These are phyloP conservation scores for Gracilaria domingensis DNA, from an alignment of 23 red algal species.

Conservation along the genomic window DNA sequence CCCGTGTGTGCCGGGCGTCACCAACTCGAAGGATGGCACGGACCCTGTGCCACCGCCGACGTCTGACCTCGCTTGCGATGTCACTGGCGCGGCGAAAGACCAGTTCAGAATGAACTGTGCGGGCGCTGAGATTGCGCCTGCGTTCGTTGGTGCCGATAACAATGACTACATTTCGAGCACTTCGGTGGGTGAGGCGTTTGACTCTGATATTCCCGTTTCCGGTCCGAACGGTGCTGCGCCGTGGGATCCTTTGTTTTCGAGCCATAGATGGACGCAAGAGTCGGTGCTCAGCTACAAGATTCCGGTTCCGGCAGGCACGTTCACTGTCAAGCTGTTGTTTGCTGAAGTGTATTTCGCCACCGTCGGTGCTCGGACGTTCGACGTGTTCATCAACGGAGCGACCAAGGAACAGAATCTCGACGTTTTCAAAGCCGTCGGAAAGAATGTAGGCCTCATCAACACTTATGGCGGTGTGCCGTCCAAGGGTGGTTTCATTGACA, in stretches of 20 bases:
- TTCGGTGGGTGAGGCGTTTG: constrained; percentile 30
- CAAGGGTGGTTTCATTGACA: constrained; percentile 32
- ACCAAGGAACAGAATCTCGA: constrained; percentile 47
- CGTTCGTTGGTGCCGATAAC: constrained; percentile 63
- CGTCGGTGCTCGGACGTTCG: constrained; percentile 54
- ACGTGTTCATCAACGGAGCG: constrained; percentile 69
- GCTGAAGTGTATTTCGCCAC: constrained; percentile 61
- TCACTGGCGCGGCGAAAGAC: constrained; percentile 47
- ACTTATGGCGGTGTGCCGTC: constrained; percentile 38
- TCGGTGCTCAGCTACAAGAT: constrained; percentile 70
- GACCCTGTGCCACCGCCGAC: constrained; percentile 11
- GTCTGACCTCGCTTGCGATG: constrained; percentile 26
- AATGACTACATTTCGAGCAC: constrained; percentile 46
- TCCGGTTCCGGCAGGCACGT: constrained; percentile 67
- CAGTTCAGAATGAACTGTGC: constrained; percentile 59
- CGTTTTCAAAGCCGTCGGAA: constrained; percentile 49
- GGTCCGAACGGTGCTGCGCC: constrained; percentile 30
- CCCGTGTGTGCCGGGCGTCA: constrained; percentile 20
- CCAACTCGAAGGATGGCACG: not conserved
- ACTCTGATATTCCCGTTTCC: constrained; percentile 33
- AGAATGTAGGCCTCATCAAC: constrained; percentile 57
- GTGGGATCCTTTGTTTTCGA: constrained; percentile 59
- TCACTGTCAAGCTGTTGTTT: constrained; percentile 74
- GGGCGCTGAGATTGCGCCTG: constrained; percentile 28
- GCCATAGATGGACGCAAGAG: constrained; percentile 53